phyloP scores from a whole-genome alignment of 75 land plant genomes.

The Chamaecyparis obtusa region DNA sequence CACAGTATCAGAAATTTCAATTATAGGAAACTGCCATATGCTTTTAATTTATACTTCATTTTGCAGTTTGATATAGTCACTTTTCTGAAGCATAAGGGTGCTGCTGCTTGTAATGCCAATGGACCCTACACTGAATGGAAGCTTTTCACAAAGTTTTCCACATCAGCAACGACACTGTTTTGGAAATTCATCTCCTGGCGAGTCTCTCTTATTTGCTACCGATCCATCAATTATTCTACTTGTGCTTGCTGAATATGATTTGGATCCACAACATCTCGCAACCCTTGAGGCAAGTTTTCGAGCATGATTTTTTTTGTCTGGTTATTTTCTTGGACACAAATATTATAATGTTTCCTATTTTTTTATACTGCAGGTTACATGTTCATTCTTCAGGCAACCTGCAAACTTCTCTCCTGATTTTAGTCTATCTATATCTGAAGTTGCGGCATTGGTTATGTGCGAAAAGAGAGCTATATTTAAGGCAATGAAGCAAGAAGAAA shows the following conservation, averaged over 20 bases:
- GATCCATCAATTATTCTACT: conserved; percentile 78
- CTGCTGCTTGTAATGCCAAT: conserved; percentile 17
- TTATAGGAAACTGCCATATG: not conserved
- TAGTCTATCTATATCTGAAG: conserved; percentile 67
- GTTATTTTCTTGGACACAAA: not conserved
- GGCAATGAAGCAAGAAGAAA: conserved; percentile 54
- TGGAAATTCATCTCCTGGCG: conserved; percentile 70
- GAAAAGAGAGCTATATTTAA: conserved; percentile 69
- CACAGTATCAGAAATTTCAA: too few species aligned
- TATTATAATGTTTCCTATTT: not conserved
- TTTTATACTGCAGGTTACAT: conserved; percentile 63
- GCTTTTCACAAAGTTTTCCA: conserved; percentile 40
- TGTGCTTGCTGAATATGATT: conserved; percentile 67
- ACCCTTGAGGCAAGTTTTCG: conserved; percentile 67
- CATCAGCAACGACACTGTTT: conserved; percentile 54
- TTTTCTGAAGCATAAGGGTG: not conserved
- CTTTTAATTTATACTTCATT: not conserved
- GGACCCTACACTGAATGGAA: conserved; percentile 51
- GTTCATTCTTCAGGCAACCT: conserved; percentile 68
- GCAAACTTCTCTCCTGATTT: conserved; percentile 67
- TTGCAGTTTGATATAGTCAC: not conserved
- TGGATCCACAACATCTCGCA: conserved; percentile 80
- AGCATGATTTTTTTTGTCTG: not conserved
- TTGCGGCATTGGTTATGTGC: conserved; percentile 83
- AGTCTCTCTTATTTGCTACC: conserved; percentile 62